Evolutionary conservation across 164 flowering plant species (phyloP), one percentile per base, ranked within the genome.

Genomic region (Macadamia integrifolia): DNA sequence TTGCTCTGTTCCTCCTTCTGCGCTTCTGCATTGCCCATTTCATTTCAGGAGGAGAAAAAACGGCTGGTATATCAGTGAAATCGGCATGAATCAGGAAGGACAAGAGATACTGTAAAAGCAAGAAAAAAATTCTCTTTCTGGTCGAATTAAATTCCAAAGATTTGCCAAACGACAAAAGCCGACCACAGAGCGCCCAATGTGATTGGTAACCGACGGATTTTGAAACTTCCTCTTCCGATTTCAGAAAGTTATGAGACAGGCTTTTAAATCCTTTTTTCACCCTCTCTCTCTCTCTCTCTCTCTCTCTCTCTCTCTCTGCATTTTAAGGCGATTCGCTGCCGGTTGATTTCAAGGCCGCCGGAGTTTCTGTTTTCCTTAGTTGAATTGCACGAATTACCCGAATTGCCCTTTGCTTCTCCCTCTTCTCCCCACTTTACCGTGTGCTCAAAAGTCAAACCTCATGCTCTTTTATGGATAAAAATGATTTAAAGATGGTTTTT

Each of bases 1-100:
- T 43, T n/a, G 52, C 13, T 17, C 2, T 66, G 60, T 5, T 68
- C 5, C 17, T 57, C 15, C 49, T 48, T 18, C 31, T 12, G 28
- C 18, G 46, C 31, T 35, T 18, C 29, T 32, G 43, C 64, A 68
- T 7, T 32, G 53, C 66, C 71, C 71, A 61, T 73, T 46, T 69
- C 58, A 66, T 55, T 49, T 61, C 9, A 49, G 46, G 60, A 71
- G 64, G 46, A 62, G 32, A 13, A 53, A 66, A 64, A 63, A 50
- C 61, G 74, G 64, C 70, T 58, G 63, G 73, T 55, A 46, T 32
- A 66, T 74, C 77, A 30, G 73, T 53, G 65, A 66, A 56, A 66
- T 66, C 23, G 74, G 71, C 77, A 62, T 60, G 66, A 74, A 69
- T 70, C 64, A 66, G 50, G 69, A 57, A 65, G 9, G 59, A n/a